These are phyloP conservation scores for Fraxinus xanthoxyloides DNA, from an alignment of 305 asterid genomes.

Conservation along the genomic window DNA sequence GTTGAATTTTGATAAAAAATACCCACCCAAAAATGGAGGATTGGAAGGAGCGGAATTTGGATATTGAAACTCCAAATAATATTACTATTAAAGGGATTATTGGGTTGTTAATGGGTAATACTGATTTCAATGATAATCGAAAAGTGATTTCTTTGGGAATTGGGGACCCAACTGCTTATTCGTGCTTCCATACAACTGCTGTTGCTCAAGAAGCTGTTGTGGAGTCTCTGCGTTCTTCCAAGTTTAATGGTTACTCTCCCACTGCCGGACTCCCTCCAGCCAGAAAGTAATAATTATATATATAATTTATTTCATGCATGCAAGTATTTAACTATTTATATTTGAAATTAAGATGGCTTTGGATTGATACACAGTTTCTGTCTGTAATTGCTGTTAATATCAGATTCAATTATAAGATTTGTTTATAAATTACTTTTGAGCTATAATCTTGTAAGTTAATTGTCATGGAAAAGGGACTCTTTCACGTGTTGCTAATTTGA, in stretches of 20 bases:
- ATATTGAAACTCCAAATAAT: slow-evolving; percentile 39
- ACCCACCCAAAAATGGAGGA: neutral
- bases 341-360: neutral
- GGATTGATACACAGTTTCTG: neutral
- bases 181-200: slow-evolving; percentile 52
- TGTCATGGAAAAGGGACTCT: neutral
- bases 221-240: slow-evolving; percentile 48
- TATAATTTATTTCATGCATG: neutral
- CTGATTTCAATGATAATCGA: slow-evolving; percentile 18
- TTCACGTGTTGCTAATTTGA: neutral
- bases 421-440: neutral
- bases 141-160: slow-evolving; percentile 62
- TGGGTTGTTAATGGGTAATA: slow-evolving; percentile 42
- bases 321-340: neutral
- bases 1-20: neutral
- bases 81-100: slow-evolving; percentile 65
- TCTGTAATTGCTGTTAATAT: neutral
- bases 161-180: slow-evolving; percentile 69
- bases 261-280: slow-evolving; percentile 72
- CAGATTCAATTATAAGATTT: neutral
- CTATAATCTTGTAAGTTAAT: neutral
- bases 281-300: slow-evolving; percentile 30
- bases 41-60: slow-evolving; percentile 12
- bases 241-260: slow-evolving; percentile 75
- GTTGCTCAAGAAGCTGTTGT: slow-evolving; percentile 57